These are phyloP conservation scores for Penicillium verrucosum DNA, from an alignment of 2,329 filamentous ascomycete species.

Conservation along the genomic window DNA sequence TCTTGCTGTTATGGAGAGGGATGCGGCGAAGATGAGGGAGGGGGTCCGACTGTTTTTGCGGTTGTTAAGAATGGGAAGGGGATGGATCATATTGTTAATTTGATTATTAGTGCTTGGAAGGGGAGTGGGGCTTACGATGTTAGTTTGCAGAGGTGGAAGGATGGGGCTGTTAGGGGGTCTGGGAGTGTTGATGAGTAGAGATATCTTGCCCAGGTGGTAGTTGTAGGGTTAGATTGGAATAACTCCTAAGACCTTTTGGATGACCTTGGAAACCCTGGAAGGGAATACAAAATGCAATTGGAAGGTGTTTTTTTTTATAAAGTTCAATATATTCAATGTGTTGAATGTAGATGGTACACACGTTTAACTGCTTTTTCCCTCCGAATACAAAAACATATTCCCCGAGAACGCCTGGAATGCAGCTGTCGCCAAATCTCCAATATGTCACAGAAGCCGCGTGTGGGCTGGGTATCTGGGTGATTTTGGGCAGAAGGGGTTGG, in stretches of 20 bases:
- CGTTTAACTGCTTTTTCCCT: conserved; percentile 18
- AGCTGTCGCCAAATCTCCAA: conserved; percentile 19
- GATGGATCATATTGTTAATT: conserved; percentile 78
- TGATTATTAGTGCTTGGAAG: conserved; percentile 91
- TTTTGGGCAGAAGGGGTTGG: not conserved
- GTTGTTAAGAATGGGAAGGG: conserved; percentile 92
- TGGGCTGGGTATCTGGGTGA: conserved; percentile 26
- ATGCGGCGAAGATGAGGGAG: conserved; percentile 90
- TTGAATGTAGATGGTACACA: conserved; percentile 9
- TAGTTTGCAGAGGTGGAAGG: conserved; percentile 45
- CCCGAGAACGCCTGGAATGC: conserved; percentile 27
- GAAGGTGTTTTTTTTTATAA: not conserved
- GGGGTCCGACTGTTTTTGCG: conserved; percentile 91
- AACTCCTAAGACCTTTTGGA: not conserved
- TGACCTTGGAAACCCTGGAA: not conserved
- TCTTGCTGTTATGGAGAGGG: conserved; percentile 87
- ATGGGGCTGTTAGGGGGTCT: conserved; percentile 38
- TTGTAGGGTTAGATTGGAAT: not conserved
- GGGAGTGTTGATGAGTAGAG: conserved; percentile 33
- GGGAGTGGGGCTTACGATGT: conserved; percentile 68
- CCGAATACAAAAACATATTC: conserved; percentile 21
- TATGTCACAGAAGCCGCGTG: conserved; percentile 19
- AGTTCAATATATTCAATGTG: conserved; percentile 8
- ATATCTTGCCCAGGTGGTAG: not conserved
- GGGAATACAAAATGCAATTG: not conserved